Base-by-base conservation (phyloP, 1,139 yeast genomes). In the Lizanozyma gosingica region DNA sequence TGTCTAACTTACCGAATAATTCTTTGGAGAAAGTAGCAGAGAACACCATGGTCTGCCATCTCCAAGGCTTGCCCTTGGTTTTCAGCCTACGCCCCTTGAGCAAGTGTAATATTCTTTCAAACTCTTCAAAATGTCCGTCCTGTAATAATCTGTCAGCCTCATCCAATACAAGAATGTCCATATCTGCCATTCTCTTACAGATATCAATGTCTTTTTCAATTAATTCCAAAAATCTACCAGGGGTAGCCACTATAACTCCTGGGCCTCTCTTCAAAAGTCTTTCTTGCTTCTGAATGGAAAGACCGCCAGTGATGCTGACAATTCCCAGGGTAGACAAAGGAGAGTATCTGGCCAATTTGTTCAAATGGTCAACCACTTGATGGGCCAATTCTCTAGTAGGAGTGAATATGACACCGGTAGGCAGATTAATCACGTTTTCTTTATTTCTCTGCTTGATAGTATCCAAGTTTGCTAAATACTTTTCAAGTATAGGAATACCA, bases 311-410 rank as follows among this genome's bases (percentile, higher is more conserved):
- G 33, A 94, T 65, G 39, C 90, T 76, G n/a, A 88, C 73, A 39
- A 90, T 76, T 0, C 83, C 77, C 9, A 68, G 68, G 2, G 67
- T 58, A 1, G 75, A 56, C 40, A 80, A 66, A 1, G 86, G 83
- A 38, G 83, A 74, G 48, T 63, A 76, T 42, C 77, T 73, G 14
- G 88, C 71, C 6, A 88, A 57, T 14, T 67, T 65, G 47, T 78
- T 74, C 46, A 92, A 61, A 62, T 92, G 97, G 47, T 80, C 78
- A 34, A 81, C 79, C 40, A 94, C 97, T 62, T 94, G 99, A 50
- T 85, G 94, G 0, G 96, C 98, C 51, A 94, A 73, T 59, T 94
- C 98, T 67, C 99, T 76, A 0, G 99, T 94, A 16, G 99, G 99
- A 0, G 95, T 84, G 54, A 94, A 85, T 16, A 94, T 76, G 11